Base-by-base conservation (phyloP, 108 stramenopile genomes). In the Cyclotella baltica region DNA sequence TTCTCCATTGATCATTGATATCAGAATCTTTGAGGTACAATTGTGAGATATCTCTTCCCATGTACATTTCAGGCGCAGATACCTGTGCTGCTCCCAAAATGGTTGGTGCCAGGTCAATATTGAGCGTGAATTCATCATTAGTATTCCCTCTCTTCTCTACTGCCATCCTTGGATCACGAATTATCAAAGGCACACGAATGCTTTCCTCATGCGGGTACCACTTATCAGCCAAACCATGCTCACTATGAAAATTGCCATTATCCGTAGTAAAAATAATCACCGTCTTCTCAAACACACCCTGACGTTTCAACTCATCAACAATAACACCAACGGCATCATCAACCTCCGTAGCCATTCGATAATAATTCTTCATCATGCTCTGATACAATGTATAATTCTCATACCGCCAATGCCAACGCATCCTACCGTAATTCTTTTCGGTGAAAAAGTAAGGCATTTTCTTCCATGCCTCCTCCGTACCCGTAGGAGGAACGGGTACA, bases 221-320 rank as follows among this genome's bases (percentile, higher is more conserved):
- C 61, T 78, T 82, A 50, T 81, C 74, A 10, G 80, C 82, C 28
- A 86, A 34, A 1, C 83, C 83, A 52, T 88, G 87, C 64, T 86
- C 85, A 11, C 75, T 70, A 59, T 95, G 91, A 68, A 91, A 85
- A 40, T 89, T 89, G 20, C 94, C 94, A 82, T 95, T 95, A 70
- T 95, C 94, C 0, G 92, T 92, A n/a, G 91, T 91, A 62, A 95
- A 95, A 40, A 95, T 91, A 30, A 95, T 68, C 25, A 95, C 11
- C 0, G 94, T 95, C 37, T 91, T 83, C 29, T 92, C 63, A 47
- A 85, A 80, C 1, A 76, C 84, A 62, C 67, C 72, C 67, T 91
- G 88, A 0, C 72, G 50, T 65, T 84, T 61, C 55, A 92, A 56
- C 67, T 90, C 81, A 18, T 88, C 63, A 23, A 94, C 52, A 43